phyloP scores from a whole-genome alignment of 768 basidiomycete genomes.

The Suillus subluteus region DNA sequence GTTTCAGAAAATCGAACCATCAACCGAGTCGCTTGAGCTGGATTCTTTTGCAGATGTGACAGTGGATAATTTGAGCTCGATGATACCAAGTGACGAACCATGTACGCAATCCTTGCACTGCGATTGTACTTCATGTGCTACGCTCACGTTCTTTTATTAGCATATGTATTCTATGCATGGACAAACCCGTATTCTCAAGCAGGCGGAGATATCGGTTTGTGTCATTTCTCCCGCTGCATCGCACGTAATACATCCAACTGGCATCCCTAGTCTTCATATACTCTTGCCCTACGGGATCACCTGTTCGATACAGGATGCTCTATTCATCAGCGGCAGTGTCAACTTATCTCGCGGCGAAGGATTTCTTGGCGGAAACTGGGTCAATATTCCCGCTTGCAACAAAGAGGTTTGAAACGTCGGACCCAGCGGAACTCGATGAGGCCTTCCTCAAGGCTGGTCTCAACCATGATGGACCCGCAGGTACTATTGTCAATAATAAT shows the following conservation, averaged over 20 bases:
- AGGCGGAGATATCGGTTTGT: slow-evolving; percentile 61
- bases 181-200: slow-evolving; percentile 45
- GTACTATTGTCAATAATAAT: slow-evolving; percentile 14
- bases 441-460: slow-evolving; percentile 64
- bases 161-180: slow-evolving; percentile 73
- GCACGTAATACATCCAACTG: slow-evolving; percentile 8
- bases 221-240: slow-evolving; percentile 20
- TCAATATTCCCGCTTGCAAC: slow-evolving; percentile 46
- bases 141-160: slow-evolving; percentile 23
- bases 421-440: slow-evolving; percentile 73
- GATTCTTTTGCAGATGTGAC: slow-evolving; percentile 42
- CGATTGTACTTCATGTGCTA: not conserved
- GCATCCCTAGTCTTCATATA: slow-evolving; percentile 80
- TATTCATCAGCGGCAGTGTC: slow-evolving; percentile 74
- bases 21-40: slow-evolving; percentile 61
- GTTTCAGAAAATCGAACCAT: slow-evolving; percentile 64
- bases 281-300: slow-evolving; percentile 81
- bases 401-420: slow-evolving; percentile 83
- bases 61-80: slow-evolving; percentile 47
- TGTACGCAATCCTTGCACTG: slow-evolving; percentile 34
- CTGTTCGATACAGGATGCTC: slow-evolving; percentile 86
- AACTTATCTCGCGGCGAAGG: slow-evolving; percentile 60
- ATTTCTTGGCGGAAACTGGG: slow-evolving; percentile 47
- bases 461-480: slow-evolving; percentile 30
- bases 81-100: slow-evolving; percentile 62